A percentile compares a stretch with the other conserved stretches of the same genome.
Evolutionary conservation across 768 basidiomycete genomes (phyloP).

Genomic region (Termitomyces sp.): DNA sequence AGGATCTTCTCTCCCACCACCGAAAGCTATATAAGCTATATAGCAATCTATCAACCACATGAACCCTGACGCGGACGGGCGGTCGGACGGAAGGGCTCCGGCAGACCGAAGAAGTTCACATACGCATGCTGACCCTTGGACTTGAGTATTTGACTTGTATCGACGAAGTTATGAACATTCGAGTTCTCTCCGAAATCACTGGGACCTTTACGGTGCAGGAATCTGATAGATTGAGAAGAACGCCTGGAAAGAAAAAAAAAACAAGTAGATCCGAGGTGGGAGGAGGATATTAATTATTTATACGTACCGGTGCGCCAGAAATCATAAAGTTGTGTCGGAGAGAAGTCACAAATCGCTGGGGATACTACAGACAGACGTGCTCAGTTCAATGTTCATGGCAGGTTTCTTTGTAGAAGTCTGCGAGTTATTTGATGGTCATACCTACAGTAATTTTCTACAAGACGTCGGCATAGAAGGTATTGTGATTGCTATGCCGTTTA

Average conservation of each 20-base stretch:
- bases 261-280: conserved; percentile 13
- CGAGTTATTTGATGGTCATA: not conserved
- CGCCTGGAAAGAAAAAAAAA: not conserved
- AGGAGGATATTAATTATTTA: conserved; percentile 4
- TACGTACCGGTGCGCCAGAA: not conserved
- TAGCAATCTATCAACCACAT: conserved; percentile 8
- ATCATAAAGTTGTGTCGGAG: not conserved
- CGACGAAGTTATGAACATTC: too few relatives aligned
- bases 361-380: not conserved
- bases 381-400: not conserved
- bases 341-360: not conserved
- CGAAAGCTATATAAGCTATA: not conserved
- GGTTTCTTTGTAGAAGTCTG: not conserved
- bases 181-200: not conserved
- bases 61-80: conserved; percentile 10
- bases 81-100: conserved; percentile 8
- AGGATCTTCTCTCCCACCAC: conserved; percentile 14
- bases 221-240: conserved; percentile 2
- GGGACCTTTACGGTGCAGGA: conserved; percentile 2
- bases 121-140: not conserved
- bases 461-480: not conserved
- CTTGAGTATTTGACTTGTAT: not conserved
- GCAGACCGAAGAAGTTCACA: conserved; percentile 4
- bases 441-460: not conserved
- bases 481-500: not conserved